phyloP scores from a whole-genome alignment of 768 basidiomycete genomes.

The Pulveroboletus sp. region DNA sequence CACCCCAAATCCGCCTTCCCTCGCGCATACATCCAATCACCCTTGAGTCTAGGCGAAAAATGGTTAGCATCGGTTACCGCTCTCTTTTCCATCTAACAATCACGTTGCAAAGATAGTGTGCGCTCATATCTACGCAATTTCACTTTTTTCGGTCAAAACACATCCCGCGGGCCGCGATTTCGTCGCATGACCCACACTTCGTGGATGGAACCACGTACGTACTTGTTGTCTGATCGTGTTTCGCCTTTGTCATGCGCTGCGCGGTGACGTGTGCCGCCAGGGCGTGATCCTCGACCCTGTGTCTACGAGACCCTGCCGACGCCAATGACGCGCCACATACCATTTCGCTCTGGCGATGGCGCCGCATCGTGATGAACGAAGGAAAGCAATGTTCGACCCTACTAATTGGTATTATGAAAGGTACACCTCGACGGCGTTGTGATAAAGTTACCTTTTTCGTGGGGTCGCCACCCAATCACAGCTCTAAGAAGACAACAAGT shows the following conservation, averaged over 20 bases:
- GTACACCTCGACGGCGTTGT: too few relatives aligned
- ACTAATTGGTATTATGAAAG: too few relatives aligned
- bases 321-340: too few relatives aligned
- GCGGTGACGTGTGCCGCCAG: constrained; percentile 78
- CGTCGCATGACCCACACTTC: constrained; percentile 25
- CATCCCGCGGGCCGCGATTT: constrained; percentile 67
- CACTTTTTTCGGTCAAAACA: too few relatives aligned
- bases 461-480: too few relatives aligned
- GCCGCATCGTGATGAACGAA: too few relatives aligned
- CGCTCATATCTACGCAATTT: not conserved
- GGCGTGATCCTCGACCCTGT: constrained; percentile 35
- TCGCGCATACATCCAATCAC: not conserved
- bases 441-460: too few relatives aligned
- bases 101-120: not conserved
- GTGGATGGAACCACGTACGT: constrained; percentile 6
- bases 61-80: not conserved
- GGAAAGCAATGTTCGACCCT: too few relatives aligned
- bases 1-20: not conserved
- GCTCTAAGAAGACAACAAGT: too few relatives aligned
- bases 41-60: not conserved
- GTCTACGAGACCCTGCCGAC: too few relatives aligned
- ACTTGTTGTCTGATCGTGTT: constrained; percentile 72
- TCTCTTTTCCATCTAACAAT: not conserved
- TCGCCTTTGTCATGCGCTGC: constrained; percentile 73
- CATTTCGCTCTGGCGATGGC: constrained; percentile 80